Evolutionary conservation across 768 basidiomycete species (phyloP).

Genomic region (Mycena latifolia): DNA sequence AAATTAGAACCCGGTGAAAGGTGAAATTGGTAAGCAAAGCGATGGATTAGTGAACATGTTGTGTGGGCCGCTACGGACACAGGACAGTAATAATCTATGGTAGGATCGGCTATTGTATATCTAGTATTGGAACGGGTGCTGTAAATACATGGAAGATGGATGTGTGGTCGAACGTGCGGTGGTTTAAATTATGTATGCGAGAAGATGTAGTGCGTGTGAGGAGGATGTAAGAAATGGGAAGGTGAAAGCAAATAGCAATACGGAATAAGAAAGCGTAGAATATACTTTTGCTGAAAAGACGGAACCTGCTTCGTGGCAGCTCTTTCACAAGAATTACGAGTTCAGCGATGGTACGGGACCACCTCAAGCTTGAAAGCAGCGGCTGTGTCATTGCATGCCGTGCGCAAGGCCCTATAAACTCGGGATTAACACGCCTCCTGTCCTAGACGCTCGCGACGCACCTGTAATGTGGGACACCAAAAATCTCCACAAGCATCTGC

Average conservation of each 20-base stretch:
- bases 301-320: too few species aligned
- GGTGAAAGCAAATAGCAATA: conserved; percentile 42
- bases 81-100: conserved; percentile 10
- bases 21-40: background rate
- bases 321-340: conserved; percentile 31
- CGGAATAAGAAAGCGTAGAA: conserved; percentile 37
- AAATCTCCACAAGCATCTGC: too few species aligned
- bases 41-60: too few species aligned
- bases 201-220: too few species aligned
- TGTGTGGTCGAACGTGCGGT: conserved; percentile 29
- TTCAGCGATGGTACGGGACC: conserved; percentile 55
- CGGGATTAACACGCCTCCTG: too few species aligned
- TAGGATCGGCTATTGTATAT: conserved; percentile 27
- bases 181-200: conserved; percentile 41
- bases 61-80: too few species aligned
- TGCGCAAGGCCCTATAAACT: too few species aligned
- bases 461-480: too few species aligned
- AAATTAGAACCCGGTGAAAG: too few species aligned
- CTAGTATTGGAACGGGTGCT: too few species aligned
- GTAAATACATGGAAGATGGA: conserved; percentile 34
- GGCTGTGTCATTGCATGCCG: conserved; percentile 79
- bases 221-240: conserved; percentile 36
- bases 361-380: conserved; percentile 83
- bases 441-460: too few species aligned
- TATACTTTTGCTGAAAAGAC: conserved; percentile 32